phyloP scores from a whole-genome alignment of 2,329 filamentous ascomycete species.

The Colletotrichum navitas region DNA sequence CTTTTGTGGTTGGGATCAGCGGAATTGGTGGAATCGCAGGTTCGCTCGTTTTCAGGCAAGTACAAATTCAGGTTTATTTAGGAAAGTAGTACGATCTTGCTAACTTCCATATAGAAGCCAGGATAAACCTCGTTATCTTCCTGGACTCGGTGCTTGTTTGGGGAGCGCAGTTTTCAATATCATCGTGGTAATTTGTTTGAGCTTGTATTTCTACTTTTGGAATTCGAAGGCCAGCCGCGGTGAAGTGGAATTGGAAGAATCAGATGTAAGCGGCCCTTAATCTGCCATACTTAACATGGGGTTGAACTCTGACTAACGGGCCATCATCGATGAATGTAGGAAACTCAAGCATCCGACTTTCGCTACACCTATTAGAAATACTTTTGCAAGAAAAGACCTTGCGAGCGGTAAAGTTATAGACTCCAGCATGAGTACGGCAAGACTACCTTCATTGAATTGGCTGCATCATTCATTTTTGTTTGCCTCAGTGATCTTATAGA shows the following conservation, averaged over 20 bases:
- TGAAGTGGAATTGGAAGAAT: slow-evolving; percentile 34
- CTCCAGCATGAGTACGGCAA: background rate
- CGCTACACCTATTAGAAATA: slow-evolving; percentile 21
- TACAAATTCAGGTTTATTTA: background rate
- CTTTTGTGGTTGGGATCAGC: slow-evolving; percentile 36
- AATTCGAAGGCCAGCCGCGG: slow-evolving; percentile 22
- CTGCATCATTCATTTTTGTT: background rate
- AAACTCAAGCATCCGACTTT: slow-evolving; percentile 29
- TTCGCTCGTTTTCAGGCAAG: slow-evolving; percentile 41
- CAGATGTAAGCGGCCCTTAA: slow-evolving; percentile 6
- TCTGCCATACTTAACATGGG: background rate
- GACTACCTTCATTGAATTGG: background rate
- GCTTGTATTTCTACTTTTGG: slow-evolving; percentile 28
- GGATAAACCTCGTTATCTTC: slow-evolving; percentile 31
- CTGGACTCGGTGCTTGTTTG: slow-evolving; percentile 31
- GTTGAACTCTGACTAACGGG: background rate
- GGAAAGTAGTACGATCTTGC: background rate
- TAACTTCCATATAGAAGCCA: slow-evolving; percentile 15
- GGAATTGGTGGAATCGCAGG: slow-evolving; percentile 41
- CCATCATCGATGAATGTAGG: slow-evolving; percentile 3
- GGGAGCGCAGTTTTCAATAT: slow-evolving; percentile 33
- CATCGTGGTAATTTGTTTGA: slow-evolving; percentile 17
- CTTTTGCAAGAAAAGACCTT: too few relatives aligned
- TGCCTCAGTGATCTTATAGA: background rate
- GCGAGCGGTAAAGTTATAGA: background rate